These are phyloP conservation scores for Kalmanozyma brasiliensis DNA, from an alignment of 1,284 basidiomycete species.

Conservation along the genomic window DNA sequence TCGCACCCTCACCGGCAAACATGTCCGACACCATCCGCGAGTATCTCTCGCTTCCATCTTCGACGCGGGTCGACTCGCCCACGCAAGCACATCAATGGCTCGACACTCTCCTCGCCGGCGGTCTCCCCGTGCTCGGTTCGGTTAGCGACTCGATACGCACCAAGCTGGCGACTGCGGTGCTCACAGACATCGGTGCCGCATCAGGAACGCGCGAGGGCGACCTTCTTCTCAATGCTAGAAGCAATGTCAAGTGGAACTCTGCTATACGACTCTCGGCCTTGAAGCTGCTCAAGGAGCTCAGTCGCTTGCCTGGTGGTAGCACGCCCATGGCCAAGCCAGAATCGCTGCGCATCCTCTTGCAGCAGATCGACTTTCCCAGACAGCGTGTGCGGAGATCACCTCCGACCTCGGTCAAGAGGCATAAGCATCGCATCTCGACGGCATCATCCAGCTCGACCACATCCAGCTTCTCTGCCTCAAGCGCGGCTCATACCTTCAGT, in stretches of 20 bases:
- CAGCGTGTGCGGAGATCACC: constrained; percentile 18
- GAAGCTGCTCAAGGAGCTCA: constrained; percentile 55
- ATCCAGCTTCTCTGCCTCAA: constrained; percentile 3
- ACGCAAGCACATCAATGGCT: constrained; percentile 32
- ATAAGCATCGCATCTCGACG: constrained; percentile 1
- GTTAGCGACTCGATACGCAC: constrained; percentile 41
- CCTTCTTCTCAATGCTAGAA: constrained; percentile 30
- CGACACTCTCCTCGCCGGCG: constrained; percentile 21
- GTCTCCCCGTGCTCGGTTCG: constrained; percentile 22
- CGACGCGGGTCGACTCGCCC: constrained; percentile 25
- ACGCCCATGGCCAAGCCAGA: constrained; percentile 31
- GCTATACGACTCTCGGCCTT: constrained; percentile 36
- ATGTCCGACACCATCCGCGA: constrained; percentile 36
- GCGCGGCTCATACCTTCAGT: constrained; percentile 13
- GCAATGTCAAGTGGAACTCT: constrained; percentile 28
- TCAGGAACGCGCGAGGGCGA: constrained; percentile 35
- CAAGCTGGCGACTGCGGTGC: constrained; percentile 35
- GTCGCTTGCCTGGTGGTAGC: constrained; percentile 51
- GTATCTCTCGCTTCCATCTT: constrained; percentile 38
- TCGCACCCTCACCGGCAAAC: background rate
- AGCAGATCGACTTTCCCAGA: constrained; percentile 48
- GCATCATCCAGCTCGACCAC: constrained; percentile 4
- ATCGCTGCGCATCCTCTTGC: constrained; percentile 35
- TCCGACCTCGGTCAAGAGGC: background rate
- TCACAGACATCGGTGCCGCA: constrained; percentile 32